Evolutionary conservation across 805 yeast species (phyloP), one percentile per base, ranked within the genome.

Genomic region (Teunomyces gatunensis): DNA sequence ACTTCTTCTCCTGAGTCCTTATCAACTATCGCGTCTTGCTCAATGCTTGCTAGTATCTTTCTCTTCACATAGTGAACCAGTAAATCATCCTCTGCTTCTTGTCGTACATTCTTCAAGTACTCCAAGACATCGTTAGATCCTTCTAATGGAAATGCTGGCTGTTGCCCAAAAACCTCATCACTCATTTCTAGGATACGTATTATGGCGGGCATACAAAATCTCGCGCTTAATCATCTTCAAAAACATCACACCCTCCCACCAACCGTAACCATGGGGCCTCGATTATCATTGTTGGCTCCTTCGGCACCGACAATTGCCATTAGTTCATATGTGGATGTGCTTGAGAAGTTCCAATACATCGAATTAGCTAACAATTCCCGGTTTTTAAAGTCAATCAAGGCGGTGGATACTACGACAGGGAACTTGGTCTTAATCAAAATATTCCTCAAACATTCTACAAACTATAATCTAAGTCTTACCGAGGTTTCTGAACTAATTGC

Each of bases 281-380:
- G 87, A 61, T 70, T 92, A 50, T 91, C 97, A 1, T 73, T 88
- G 29, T 69, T 89, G 62, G 88, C 96, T 7, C 97, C 96, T 10
- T 83, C 96, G 2, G 89, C 96, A 1, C 90, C 96, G 3, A 88
- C 97, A 1, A 88, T 92, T 57, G 96, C 96, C 5, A 77, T 90
- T 2, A 89, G 92, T 18, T 91, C 97, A 1, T 92, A 91, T 56
- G 80, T 92, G 25, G 90, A 90, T 58, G 89, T 87, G 37, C 73
- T 92, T 9, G 83, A 82, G 20, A 82, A 83, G 50, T 75, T 87
- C 34, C 92, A 88, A 56, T 92, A 89, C 61, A 75, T 85, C 1
- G 81, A 84, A 46, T 84, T 87, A 37, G 67, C 90, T 40, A 89
- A 90, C 48, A 83, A 90, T 40, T 84, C 95, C 7, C 76, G 96